Percentiles rank a stretch among this genome's conserved stretches.
Evolutionary conservation across 2,329 filamentous ascomycete genomes (phyloP).

Genomic region (Grosmannia clavigera): DNA sequence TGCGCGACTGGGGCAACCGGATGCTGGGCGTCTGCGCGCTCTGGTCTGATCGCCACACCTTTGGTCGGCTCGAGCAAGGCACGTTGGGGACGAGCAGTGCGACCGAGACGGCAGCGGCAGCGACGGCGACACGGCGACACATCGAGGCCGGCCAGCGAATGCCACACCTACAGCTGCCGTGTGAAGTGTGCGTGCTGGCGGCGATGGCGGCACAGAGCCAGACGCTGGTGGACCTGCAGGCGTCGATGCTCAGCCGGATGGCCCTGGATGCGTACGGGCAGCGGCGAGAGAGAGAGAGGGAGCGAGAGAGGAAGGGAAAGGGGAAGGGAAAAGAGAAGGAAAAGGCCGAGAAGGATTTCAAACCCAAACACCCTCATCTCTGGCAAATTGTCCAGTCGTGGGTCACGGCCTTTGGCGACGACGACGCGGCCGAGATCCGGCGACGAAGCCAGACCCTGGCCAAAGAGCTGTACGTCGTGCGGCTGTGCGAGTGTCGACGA

Average conservation of each 20-base stretch:
- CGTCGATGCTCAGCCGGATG: constrained; percentile 27
- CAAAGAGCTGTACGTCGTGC: constrained; percentile 1
- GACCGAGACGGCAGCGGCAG: not conserved
- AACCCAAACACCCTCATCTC: constrained; percentile 22
- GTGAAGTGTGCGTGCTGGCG: constrained; percentile 41
- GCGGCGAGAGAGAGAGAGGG: not conserved
- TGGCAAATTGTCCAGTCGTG: constrained; percentile 29
- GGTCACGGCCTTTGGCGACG: constrained; percentile 21
- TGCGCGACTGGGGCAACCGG: constrained; percentile 13
- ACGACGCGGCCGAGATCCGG: constrained; percentile 2
- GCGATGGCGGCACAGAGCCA: constrained; percentile 30
- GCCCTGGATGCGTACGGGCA: constrained; percentile 8
- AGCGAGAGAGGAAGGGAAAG: not conserved
- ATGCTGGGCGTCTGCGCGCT: constrained; percentile 11
- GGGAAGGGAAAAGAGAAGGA: not conserved
- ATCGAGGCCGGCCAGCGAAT: constrained; percentile 1
- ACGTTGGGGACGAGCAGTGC: not conserved
- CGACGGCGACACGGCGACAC: not conserved
- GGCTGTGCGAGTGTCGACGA: constrained; percentile 7
- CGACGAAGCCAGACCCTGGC: constrained; percentile 1
- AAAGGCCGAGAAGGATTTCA: not conserved
- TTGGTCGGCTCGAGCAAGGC: constrained; percentile 6
- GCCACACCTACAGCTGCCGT: constrained; percentile 19
- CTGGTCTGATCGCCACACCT: constrained; percentile 8
- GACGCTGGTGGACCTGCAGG: constrained; percentile 32